These are phyloP conservation scores for Alternaria hordeiaustralica DNA, from an alignment of 2,329 filamentous ascomycete genomes.

Conservation along the genomic window DNA sequence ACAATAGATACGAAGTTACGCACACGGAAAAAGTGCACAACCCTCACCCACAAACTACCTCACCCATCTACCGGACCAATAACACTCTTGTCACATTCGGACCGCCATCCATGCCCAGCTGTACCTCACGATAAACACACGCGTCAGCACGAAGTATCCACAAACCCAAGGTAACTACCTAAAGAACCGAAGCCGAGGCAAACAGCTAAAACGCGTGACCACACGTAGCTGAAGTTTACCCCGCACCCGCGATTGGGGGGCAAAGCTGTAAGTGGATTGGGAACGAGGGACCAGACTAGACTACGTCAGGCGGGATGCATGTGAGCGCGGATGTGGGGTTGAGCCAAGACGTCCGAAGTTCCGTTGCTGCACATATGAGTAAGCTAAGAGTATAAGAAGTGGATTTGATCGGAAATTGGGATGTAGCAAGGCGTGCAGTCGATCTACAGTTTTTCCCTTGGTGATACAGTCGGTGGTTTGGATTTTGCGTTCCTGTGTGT, in stretches of 20 bases:
- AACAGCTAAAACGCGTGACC: not conserved
- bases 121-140: not conserved
- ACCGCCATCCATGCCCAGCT: not conserved
- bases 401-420: not conserved
- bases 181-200: not conserved
- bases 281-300: not conserved
- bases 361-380: not conserved
- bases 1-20: not conserved
- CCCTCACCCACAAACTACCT: not conserved
- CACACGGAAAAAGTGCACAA: not conserved
- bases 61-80: not conserved
- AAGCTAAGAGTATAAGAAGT: not conserved
- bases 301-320: not conserved
- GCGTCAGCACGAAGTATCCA: not conserved
- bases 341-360: not conserved
- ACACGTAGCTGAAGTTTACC: not conserved
- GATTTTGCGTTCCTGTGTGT: not conserved
- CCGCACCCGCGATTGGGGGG: conserved; percentile 12
- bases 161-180: not conserved
- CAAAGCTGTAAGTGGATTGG: not conserved
- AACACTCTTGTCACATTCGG: not conserved
- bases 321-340: not conserved
- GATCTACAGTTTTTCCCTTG: not conserved
- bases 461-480: not conserved
- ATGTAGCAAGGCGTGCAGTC: not conserved